A percentile compares a stretch with the other conserved stretches of the same genome.
These are phyloP conservation scores for Acer campestre DNA, from an alignment of 345 rosid species.

Conservation along the genomic window DNA sequence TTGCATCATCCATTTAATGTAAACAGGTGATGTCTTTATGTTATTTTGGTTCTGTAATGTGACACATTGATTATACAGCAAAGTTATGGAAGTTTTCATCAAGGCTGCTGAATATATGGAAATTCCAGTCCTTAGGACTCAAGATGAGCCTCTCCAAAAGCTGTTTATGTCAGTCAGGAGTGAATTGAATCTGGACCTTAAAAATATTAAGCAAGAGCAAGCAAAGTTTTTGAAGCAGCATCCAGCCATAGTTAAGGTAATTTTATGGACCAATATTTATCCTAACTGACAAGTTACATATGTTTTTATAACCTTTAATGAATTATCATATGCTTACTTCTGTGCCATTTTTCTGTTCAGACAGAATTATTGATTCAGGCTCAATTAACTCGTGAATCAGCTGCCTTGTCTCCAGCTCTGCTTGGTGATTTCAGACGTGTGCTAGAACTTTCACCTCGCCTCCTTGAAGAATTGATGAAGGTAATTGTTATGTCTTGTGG, in stretches of 20 bases:
- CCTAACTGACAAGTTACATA: neutral
- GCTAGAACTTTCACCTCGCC: conserved; percentile 94
- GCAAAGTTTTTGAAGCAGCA: conserved; percentile 99
- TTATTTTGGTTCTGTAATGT: conserved; percentile 3
- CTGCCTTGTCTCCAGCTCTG: conserved; percentile 77
- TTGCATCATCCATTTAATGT: neutral
- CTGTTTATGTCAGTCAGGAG: conserved; percentile 95
- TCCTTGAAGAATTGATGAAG: conserved; percentile 95
- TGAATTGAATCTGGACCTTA: conserved; percentile 90
- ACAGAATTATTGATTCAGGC: conserved; percentile 98
- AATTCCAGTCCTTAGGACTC: conserved; percentile 95
- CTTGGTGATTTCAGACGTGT: conserved; percentile 78
- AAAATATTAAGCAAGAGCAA: conserved; percentile 99
- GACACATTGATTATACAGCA: conserved; percentile 52
- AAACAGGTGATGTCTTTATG: neutral
- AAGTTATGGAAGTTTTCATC: conserved; percentile 96
- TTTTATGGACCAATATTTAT: conserved; percentile 15
- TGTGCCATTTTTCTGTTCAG: conserved; percentile 39
- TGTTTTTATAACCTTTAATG: conserved; percentile 12
- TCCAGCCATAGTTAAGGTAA: conserved; percentile 94
- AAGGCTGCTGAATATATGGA: conserved; percentile 98
- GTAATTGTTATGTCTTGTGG: conserved; percentile 35
- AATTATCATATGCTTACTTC: conserved; percentile 15
- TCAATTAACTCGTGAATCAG: conserved; percentile 81
- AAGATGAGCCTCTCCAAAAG: conserved; percentile 95